Evolutionary conservation across 768 basidiomycete species (phyloP).

Genomic region (Holtermannia corniformis): DNA sequence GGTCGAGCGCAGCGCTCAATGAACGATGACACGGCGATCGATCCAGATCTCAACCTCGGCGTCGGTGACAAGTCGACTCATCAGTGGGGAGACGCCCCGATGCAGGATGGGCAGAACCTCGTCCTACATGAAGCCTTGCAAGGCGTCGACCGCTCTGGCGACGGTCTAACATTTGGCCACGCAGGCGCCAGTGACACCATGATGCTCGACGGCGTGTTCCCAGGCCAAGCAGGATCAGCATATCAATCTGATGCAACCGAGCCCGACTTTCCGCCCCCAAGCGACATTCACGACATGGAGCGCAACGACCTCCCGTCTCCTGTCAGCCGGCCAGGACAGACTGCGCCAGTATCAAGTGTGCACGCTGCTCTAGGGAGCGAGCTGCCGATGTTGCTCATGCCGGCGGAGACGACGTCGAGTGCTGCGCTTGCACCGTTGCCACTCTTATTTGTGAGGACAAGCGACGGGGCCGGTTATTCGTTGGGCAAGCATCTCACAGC

Average conservation of each 20-base stretch:
- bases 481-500: neutral
- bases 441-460: neutral
- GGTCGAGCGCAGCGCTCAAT: too few species aligned
- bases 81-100: too few species aligned
- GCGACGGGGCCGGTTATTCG: neutral
- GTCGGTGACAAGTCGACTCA: too few species aligned
- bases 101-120: too few species aligned
- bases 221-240: neutral
- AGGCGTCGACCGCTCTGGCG: neutral
- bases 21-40: too few species aligned
- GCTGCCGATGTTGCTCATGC: neutral
- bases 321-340: too few species aligned
- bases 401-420: neutral
- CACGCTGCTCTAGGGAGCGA: neutral
- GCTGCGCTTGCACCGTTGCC: neutral
- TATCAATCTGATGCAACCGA: neutral
- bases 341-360: too few species aligned
- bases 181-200: neutral
- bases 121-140: neutral
- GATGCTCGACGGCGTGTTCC: neutral
- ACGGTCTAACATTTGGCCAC: neutral
- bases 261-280: neutral
- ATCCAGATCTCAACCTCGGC: too few species aligned
- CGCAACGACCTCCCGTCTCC: too few species aligned
- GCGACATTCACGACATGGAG: neutral